A percentile compares a stretch with the other conserved stretches of the same genome.
Evolutionary conservation across 108 stramenopile genomes (phyloP).

Genomic region (Cyclotella choctawhatcheeana): DNA sequence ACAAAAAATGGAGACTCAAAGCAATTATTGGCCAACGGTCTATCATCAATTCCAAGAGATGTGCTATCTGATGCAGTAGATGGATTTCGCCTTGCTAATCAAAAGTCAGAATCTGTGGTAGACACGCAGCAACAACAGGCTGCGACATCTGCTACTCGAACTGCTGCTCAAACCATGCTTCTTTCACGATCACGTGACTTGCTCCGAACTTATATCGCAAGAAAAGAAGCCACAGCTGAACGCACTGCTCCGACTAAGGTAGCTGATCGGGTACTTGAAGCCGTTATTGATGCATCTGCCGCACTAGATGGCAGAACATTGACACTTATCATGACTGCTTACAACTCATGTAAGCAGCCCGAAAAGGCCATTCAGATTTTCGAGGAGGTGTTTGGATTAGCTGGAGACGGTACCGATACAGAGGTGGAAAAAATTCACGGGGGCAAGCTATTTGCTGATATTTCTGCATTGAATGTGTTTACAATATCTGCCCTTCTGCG

Average conservation of each 20-base stretch:
- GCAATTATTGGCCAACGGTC: constrained; percentile 9
- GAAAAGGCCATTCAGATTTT: constrained; percentile 71
- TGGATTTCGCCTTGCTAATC: constrained; percentile 42
- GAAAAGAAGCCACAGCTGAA: constrained; percentile 60
- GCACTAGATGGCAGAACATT: constrained; percentile 76
- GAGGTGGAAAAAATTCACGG: constrained; percentile 28
- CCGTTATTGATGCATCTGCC: constrained; percentile 71
- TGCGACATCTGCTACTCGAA: constrained; percentile 10
- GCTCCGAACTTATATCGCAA: constrained; percentile 65
- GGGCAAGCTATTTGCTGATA: constrained; percentile 51
- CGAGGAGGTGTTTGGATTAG: constrained; percentile 74
- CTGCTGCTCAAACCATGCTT: constrained; percentile 55
- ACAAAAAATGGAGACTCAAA: constrained; percentile 1
- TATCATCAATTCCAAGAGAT: constrained; percentile 19
- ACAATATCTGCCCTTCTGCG: constrained; percentile 74
- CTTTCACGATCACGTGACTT: constrained; percentile 74
- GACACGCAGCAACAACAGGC: constrained; percentile 22
- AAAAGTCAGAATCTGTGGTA: constrained; percentile 11
- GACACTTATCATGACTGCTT: constrained; percentile 77
- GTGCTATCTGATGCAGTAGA: constrained; percentile 46
- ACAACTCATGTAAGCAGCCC: constrained; percentile 66
- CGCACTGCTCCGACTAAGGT: constrained; percentile 62
- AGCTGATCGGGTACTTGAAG: constrained; percentile 85
- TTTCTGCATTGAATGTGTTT: constrained; percentile 69
- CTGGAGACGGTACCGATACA: constrained; percentile 65